A percentile compares a stretch with the other conserved stretches of the same genome.
Evolutionary conservation across 805 yeast genomes (phyloP).

Genomic region (Lachancea quebecensis): DNA sequence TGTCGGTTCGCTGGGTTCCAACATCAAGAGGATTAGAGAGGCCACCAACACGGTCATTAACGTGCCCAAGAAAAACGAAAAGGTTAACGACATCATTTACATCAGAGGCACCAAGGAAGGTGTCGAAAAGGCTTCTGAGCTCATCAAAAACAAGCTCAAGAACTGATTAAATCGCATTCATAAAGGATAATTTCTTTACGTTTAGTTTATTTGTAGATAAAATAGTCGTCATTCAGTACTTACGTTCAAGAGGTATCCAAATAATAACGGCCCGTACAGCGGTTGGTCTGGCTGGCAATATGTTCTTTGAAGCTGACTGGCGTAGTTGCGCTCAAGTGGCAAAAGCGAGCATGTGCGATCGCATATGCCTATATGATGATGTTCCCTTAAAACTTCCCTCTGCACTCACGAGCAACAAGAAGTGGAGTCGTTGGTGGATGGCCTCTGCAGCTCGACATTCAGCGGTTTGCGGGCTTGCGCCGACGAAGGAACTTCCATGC

Average conservation of each 20-base stretch:
- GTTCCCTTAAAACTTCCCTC: neutral
- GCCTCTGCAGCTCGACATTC: constrained; percentile 36
- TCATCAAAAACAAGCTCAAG: constrained; percentile 28
- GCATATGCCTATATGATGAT: too few relatives aligned
- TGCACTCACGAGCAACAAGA: constrained; percentile 33
- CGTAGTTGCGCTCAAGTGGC: too few relatives aligned
- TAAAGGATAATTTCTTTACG: constrained; percentile 1
- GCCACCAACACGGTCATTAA: constrained; percentile 50
- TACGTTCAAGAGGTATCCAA: neutral
- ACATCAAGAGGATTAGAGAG: constrained; percentile 53
- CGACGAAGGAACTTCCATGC: constrained; percentile 12
- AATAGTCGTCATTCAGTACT: neutral
- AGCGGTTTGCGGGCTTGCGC: constrained; percentile 12
- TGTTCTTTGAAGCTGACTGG: too few relatives aligned
- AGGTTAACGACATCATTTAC: constrained; percentile 45
- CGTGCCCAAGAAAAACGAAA: constrained; percentile 55
- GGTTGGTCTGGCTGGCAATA: too few relatives aligned
- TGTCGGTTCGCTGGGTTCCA: constrained; percentile 72
- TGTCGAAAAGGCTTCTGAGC: constrained; percentile 43
- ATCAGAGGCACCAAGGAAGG: constrained; percentile 54
- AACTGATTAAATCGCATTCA: constrained; percentile 3
- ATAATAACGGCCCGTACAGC: too few relatives aligned
- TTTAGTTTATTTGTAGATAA: neutral
- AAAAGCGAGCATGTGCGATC: neutral
- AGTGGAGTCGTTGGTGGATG: constrained; percentile 38